Percentiles rank a stretch among this genome's conserved stretches.
Evolutionary conservation across 257 asterid species (phyloP).

Genomic region (Plantago major): DNA sequence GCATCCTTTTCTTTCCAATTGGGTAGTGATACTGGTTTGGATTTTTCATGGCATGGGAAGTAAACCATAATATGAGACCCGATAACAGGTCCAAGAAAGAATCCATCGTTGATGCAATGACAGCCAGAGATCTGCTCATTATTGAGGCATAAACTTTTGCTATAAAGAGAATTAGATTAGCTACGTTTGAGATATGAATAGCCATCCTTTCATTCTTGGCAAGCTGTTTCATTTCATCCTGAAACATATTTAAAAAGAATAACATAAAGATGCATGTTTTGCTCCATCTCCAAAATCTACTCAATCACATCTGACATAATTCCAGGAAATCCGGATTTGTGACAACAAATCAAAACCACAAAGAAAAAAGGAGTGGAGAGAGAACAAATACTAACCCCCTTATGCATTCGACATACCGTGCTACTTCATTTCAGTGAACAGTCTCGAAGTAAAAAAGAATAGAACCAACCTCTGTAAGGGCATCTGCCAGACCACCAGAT

Average conservation of each 20-base stretch:
- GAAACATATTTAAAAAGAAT: slow-evolving; percentile 20
- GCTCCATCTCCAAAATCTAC: neutral
- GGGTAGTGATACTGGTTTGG: slow-evolving; percentile 31
- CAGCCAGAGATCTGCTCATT: slow-evolving; percentile 33
- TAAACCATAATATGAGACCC: slow-evolving; percentile 34
- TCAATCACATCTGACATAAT: neutral
- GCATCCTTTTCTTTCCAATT: slow-evolving; percentile 36
- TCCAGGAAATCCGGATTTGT: no score
- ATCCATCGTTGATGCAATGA: slow-evolving; percentile 35
- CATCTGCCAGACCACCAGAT: slow-evolving; percentile 52
- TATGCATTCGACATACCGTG: no score
- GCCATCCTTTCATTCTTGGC: slow-evolving; percentile 31
- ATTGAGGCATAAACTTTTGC: slow-evolving; percentile 34
- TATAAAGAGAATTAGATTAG: slow-evolving; percentile 26
- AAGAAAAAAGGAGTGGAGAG: neutral
- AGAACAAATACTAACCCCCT: neutral
- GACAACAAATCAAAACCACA: no score
- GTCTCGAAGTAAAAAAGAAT: neutral
- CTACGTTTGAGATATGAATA: slow-evolving; percentile 26
- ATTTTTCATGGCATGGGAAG: slow-evolving; percentile 30
- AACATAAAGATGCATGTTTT: slow-evolving; percentile 12
- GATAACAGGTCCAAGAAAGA: slow-evolving; percentile 34
- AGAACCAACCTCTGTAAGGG: slow-evolving; percentile 57
- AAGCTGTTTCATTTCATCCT: slow-evolving; percentile 28
- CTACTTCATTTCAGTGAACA: neutral